These are phyloP conservation scores for Rhynchosporium agropyri DNA, from an alignment of 2,329 filamentous ascomycete genomes.

Conservation along the genomic window DNA sequence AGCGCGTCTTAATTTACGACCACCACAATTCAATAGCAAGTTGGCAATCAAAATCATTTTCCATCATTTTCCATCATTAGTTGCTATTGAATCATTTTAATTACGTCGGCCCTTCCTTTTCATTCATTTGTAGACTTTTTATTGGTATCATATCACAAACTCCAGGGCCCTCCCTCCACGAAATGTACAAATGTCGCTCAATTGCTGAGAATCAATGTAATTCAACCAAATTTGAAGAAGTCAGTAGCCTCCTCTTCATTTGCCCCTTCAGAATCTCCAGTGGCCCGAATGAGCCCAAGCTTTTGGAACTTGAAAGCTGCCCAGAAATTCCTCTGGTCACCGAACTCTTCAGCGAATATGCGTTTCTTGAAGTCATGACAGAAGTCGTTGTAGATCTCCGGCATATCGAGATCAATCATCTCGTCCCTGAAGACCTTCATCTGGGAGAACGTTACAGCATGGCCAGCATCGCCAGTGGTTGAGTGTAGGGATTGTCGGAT, in stretches of 20 bases:
- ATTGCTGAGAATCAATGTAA: background rate
- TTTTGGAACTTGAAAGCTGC: slow-evolving; percentile 66
- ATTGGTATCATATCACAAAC: slow-evolving; percentile 5
- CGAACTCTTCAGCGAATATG: slow-evolving; percentile 68
- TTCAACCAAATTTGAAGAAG: slow-evolving; percentile 14
- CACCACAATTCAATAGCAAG: no score
- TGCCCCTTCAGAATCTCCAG: slow-evolving; percentile 67
- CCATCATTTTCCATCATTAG: no score
- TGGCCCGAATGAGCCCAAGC: slow-evolving; percentile 72
- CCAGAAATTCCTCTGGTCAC: slow-evolving; percentile 76
- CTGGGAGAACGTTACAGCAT: slow-evolving; percentile 74
- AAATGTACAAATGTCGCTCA: background rate
- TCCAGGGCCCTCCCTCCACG: background rate
- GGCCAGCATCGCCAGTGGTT: slow-evolving; percentile 75
- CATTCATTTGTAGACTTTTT: background rate
- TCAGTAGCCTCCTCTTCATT: slow-evolving; percentile 68
- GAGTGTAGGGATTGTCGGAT: slow-evolving; percentile 68
- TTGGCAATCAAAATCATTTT: no score
- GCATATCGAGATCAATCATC: slow-evolving; percentile 74
- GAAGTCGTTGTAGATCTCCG: slow-evolving; percentile 75
- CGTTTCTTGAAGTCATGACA: slow-evolving; percentile 71
- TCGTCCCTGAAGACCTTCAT: slow-evolving; percentile 72
- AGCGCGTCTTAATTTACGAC: no score
- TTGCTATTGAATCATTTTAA: no score
- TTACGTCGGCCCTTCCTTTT: no score